Conservation (phyloP, 2,329 filamentous ascomycete species). For the Teratosphaeria pseudoeucalypti region DNA sequence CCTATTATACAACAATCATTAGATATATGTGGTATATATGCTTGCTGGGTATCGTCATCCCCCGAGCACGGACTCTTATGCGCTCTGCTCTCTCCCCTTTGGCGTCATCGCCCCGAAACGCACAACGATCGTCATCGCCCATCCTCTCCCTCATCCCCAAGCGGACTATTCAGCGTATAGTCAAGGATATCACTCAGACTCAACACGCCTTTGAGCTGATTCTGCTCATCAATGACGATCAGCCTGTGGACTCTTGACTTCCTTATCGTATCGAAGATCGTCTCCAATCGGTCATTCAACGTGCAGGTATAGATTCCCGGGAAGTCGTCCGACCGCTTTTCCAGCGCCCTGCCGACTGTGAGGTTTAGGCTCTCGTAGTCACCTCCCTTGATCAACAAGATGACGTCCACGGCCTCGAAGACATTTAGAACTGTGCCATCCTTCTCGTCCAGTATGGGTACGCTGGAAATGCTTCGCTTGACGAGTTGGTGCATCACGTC, state of each 20-base stretch:
- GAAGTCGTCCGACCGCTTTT: conserved; percentile 81
- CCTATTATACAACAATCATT: background rate
- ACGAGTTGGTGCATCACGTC: conserved; percentile 93
- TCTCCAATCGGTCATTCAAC: conserved; percentile 81
- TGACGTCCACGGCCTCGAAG: conserved; percentile 95
- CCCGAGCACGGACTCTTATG: background rate
- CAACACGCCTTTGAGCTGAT: conserved; percentile 75
- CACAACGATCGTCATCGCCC: background rate
- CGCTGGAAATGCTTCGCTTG: conserved; percentile 82
- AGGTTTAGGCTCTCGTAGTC: conserved; percentile 83
- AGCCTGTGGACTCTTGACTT: conserved; percentile 89
- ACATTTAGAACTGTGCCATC: conserved; percentile 75
- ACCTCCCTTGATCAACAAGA: conserved; percentile 87
- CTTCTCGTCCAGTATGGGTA: conserved; percentile 80
- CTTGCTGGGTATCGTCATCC: background rate
- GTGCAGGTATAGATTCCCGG: conserved; percentile 95
- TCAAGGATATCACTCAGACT: conserved; percentile 94
- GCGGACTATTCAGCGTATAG: conserved; percentile 57
- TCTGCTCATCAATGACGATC: conserved; percentile 84
- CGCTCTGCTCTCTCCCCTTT: background rate
- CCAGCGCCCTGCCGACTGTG: conserved; percentile 77
- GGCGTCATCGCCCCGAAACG: background rate
- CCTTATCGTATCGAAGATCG: conserved; percentile 92
- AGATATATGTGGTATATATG: background rate
- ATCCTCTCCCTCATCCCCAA: conserved; percentile 14